A percentile compares a stretch with the other conserved stretches of the same genome.
These are phyloP conservation scores for Acanthamoeba triangularis DNA, from an alignment of 208 protist genomes.

Conservation along the genomic window DNA sequence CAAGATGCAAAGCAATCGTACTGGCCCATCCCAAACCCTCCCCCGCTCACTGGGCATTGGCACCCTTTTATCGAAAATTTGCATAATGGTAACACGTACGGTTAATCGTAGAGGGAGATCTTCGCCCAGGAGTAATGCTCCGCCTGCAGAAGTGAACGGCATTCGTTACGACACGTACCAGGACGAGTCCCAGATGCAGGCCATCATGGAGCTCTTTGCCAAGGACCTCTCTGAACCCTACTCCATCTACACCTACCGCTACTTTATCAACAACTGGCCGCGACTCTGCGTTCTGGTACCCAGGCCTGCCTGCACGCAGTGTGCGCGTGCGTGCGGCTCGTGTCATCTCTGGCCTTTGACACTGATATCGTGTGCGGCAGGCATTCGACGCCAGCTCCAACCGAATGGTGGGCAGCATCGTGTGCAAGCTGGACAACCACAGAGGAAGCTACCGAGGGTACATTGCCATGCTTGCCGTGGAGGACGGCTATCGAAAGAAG, in stretches of 20 bases:
- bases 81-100: too few relatives aligned
- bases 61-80: too few relatives aligned
- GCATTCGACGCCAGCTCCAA: conserved; percentile 43
- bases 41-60: too few relatives aligned
- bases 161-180: conserved; percentile 77
- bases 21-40: not conserved
- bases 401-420: conserved; percentile 94
- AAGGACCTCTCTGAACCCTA: conserved; percentile 99
- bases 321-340: not conserved
- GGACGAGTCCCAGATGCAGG: conserved; percentile 92
- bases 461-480: conserved; percentile 99
- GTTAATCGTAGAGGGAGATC: not conserved
- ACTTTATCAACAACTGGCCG: conserved; percentile 98
- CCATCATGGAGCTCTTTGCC: conserved; percentile 96
- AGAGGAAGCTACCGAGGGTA: conserved; percentile 94
- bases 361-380: not conserved
- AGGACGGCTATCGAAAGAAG: conserved; percentile 94
- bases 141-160: conserved; percentile 3
- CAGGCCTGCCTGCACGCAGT: too few relatives aligned
- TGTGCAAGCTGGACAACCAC: conserved; percentile 91
- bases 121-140: not conserved
- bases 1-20: not conserved
- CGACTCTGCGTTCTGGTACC: conserved; percentile 94
- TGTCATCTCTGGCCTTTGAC: conserved; percentile 42
- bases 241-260: conserved; percentile 99